Percentiles rank a stretch among this genome's conserved stretches.
Conservation (phyloP, 1,139 yeast species). For the Hanseniaspora gamundiae region DNA sequence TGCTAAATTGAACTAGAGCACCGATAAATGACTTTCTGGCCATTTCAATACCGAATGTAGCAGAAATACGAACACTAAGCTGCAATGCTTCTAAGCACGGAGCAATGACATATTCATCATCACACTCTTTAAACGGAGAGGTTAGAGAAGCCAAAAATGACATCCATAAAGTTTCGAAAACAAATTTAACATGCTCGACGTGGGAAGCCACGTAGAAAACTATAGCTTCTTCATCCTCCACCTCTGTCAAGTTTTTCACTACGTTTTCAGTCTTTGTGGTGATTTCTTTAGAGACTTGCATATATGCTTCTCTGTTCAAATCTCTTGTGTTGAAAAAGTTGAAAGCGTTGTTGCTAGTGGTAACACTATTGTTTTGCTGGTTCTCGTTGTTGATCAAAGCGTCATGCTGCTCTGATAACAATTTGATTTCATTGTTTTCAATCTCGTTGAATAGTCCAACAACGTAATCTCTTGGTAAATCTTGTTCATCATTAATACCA, state of each 20-base stretch:
- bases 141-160: conserved; percentile 88
- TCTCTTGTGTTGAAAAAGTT: conserved; percentile 71
- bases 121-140: conserved; percentile 83
- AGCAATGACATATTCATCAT: conserved; percentile 62
- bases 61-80: conserved; percentile 69
- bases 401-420: conserved; percentile 89
- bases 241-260: conserved; percentile 56
- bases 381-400: conserved; percentile 39
- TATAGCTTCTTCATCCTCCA: conserved; percentile 23
- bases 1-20: conserved; percentile 79
- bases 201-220: conserved; percentile 50
- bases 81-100: conserved; percentile 77
- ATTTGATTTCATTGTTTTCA: conserved; percentile 68
- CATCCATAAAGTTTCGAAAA: conserved; percentile 96
- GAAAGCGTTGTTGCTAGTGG: conserved; percentile 32
- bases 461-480: conserved; percentile 65
- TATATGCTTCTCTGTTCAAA: conserved; percentile 71
- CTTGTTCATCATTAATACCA: conserved; percentile 90
- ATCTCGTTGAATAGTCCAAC: conserved; percentile 65
- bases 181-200: conserved; percentile 82
- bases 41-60: conserved; percentile 71
- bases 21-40: conserved; percentile 85
- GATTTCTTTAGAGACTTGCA: conserved; percentile 87
- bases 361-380: conserved; percentile 30
- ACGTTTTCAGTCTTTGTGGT: conserved; percentile 79